A percentile compares a stretch with the other conserved stretches of the same genome.
These are phyloP conservation scores for Amborella trichopoda DNA, from an alignment of 164 flowering plant genomes.

Conservation along the genomic window DNA sequence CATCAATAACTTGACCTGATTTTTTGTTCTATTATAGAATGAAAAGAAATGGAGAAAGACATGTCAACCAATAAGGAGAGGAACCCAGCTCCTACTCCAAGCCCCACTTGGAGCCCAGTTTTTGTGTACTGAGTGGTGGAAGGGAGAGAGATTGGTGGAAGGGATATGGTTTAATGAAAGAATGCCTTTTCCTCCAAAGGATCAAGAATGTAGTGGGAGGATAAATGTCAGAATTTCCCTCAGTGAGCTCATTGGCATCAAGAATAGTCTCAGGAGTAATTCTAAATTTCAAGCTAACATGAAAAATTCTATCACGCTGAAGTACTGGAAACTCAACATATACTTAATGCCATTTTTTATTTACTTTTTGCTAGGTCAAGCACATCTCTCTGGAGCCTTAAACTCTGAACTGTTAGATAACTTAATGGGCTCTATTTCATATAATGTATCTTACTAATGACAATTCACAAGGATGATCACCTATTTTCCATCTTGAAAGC, in stretches of 20 bases:
- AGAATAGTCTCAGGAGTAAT: constrained; percentile 17
- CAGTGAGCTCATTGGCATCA: constrained; percentile 38
- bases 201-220: constrained; percentile 40
- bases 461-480: constrained; percentile 50
- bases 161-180: no score
- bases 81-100: no score
- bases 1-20: no score
- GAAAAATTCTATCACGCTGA: constrained; percentile 16
- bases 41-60: no score
- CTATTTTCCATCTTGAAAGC: constrained; percentile 10
- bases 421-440: no score
- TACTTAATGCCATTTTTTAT: constrained; percentile 23
- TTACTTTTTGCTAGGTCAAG: constrained; percentile 50
- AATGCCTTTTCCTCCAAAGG: constrained; percentile 32
- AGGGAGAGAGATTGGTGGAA: no score
- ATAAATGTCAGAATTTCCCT: constrained; percentile 7
- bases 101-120: no score
- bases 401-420: constrained; percentile 13
- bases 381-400: constrained; percentile 48
- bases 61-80: no score
- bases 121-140: no score
- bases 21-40: no score
- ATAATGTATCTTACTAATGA: constrained; percentile 38
- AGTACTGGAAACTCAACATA: constrained; percentile 29
- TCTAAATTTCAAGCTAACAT: constrained; percentile 23